These are phyloP conservation scores for Paramecium caudatum DNA, from an alignment of 73 alveolate species.

Conservation along the genomic window DNA sequence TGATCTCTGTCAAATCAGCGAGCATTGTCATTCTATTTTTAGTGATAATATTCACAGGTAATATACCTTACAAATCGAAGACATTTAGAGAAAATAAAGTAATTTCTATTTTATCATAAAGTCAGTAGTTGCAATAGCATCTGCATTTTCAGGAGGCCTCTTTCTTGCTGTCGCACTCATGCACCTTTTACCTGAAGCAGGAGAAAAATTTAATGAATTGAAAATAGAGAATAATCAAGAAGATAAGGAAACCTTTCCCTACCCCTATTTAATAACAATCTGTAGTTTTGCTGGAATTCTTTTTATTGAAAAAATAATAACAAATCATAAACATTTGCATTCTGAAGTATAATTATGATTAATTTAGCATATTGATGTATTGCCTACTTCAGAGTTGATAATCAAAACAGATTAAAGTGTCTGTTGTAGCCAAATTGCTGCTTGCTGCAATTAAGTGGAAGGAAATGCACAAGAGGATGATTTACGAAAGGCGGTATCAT, in stretches of 20 bases:
- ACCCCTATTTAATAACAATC: constrained; percentile 22
- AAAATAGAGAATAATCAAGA: not conserved
- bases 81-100: constrained; percentile 69
- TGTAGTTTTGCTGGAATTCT: constrained; percentile 29
- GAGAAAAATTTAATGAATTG: not conserved
- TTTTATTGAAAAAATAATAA: constrained; percentile 72
- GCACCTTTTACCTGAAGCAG: constrained; percentile 74
- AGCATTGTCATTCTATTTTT: constrained; percentile 16
- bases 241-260: constrained; percentile 13
- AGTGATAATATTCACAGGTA: constrained; percentile 61
- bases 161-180: constrained; percentile 70
- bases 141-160: constrained; percentile 76
- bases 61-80: constrained; percentile 59
- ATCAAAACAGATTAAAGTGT: not conserved
- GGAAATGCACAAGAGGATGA: constrained; percentile 24
- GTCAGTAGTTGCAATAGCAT: not conserved
- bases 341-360: not conserved
- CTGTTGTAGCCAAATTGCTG: constrained; percentile 14
- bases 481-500: constrained; percentile 36
- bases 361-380: constrained; percentile 10
- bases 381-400: constrained; percentile 30
- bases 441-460: constrained; percentile 65
- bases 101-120: not conserved
- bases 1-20: constrained; percentile 8
- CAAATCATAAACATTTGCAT: constrained; percentile 40